Percentiles rank a stretch among this genome's conserved stretches.
Conservation (phyloP, 73 alveolate species). For the Symbiodinium pilosum region DNA sequence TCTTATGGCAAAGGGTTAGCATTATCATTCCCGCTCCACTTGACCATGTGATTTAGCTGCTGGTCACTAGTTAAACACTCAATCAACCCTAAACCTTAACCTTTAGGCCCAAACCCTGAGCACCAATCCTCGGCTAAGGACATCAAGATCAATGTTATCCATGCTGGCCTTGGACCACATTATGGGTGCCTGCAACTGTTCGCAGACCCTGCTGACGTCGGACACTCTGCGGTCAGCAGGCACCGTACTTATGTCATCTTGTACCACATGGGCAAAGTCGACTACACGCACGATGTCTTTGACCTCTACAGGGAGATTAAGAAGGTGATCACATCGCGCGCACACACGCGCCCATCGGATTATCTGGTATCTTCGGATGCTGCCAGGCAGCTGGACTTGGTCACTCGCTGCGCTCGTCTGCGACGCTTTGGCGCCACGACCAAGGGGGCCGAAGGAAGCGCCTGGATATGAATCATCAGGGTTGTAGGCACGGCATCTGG, state of each 20-base stretch:
- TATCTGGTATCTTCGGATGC: not conserved
- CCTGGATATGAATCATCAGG: too few relatives aligned
- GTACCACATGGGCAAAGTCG: not conserved
- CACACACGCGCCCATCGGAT: not conserved
- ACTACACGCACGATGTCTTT: not conserved
- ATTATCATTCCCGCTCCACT: too few relatives aligned
- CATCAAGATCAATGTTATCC: too few relatives aligned
- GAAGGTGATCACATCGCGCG: not conserved
- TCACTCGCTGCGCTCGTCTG: too few relatives aligned
- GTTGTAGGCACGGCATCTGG: too few relatives aligned
- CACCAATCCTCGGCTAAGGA: too few relatives aligned
- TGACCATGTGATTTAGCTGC: too few relatives aligned
- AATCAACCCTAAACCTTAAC: too few relatives aligned
- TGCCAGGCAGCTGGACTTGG: not conserved
- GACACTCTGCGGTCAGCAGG: not conserved
- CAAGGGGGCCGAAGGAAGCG: too few relatives aligned
- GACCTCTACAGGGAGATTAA: not conserved
- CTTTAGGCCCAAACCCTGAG: not conserved
- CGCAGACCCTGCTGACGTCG: not conserved
- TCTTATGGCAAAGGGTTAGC: too few relatives aligned
- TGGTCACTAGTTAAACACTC: too few relatives aligned
- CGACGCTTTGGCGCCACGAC: too few relatives aligned
- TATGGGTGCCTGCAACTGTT: not conserved
- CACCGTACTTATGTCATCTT: not conserved
- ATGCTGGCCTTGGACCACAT: slow-evolving; percentile 14